Evolutionary conservation across 345 rosid species (phyloP).

Genomic region (Salix koriyanagi): DNA sequence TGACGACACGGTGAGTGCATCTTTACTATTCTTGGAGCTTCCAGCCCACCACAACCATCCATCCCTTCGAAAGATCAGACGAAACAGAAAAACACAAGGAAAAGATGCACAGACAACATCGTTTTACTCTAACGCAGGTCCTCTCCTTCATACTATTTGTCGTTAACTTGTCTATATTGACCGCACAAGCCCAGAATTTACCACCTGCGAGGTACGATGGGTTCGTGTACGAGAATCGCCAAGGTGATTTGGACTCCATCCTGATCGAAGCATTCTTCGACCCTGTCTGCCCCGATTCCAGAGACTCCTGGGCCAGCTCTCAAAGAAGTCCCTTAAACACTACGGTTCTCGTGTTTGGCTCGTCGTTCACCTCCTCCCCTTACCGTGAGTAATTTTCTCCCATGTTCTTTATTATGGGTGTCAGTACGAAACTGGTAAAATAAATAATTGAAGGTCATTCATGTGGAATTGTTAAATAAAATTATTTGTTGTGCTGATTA

Average conservation of each 20-base stretch:
- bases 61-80: not conserved
- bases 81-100: not conserved
- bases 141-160: slow-evolving; percentile 8
- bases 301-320: slow-evolving; percentile 83
- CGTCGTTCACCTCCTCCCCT: slow-evolving; percentile 68
- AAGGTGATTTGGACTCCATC: slow-evolving; percentile 40
- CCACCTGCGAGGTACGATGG: slow-evolving; percentile 81
- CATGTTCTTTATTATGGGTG: not conserved
- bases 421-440: not conserved
- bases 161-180: slow-evolving; percentile 4
- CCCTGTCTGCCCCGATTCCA: slow-evolving; percentile 87
- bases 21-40: not conserved
- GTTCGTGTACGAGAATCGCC: slow-evolving; percentile 42
- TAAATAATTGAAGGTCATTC: too few relatives aligned
- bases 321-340: slow-evolving; percentile 49
- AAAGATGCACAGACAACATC: slow-evolving; percentile 3
- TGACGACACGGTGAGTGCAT: not conserved
- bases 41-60: not conserved
- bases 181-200: slow-evolving; percentile 46
- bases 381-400: slow-evolving; percentile 56
- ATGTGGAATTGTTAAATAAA: too few relatives aligned
- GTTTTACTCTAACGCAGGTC: slow-evolving; percentile 1
- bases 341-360: slow-evolving; percentile 65
- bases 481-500: too few relatives aligned
- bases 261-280: slow-evolving; percentile 77